Conservation (phyloP, 2,329 filamentous ascomycete genomes). For the Pseudocercospora pini-densiflorae region DNA sequence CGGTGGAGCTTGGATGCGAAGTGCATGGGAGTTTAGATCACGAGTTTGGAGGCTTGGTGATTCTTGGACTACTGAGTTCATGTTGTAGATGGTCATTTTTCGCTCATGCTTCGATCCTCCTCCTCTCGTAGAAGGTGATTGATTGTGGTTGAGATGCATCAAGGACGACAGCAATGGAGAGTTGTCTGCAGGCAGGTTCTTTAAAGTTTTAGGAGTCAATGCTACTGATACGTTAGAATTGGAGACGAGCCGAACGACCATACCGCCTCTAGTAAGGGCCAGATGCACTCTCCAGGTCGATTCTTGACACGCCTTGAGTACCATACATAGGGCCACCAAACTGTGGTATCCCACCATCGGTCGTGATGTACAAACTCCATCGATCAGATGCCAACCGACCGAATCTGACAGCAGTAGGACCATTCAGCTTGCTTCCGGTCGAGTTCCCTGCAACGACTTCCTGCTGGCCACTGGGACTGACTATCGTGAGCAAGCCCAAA, state of each 20-base stretch:
- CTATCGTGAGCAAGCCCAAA: constrained; percentile 1
- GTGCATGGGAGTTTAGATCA: too few relatives aligned
- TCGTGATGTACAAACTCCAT: constrained; percentile 13
- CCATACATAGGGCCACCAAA: background rate
- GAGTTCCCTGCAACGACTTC: constrained; percentile 8
- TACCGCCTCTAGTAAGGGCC: background rate
- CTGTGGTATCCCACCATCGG: constrained; percentile 1
- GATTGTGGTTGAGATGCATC: background rate
- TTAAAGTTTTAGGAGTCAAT: background rate
- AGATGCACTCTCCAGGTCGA: background rate
- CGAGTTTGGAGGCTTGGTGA: background rate
- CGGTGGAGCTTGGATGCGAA: background rate
- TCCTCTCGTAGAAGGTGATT: background rate
- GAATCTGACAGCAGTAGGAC: constrained; percentile 14
- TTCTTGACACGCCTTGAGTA: background rate
- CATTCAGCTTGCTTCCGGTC: constrained; percentile 9
- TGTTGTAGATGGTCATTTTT: background rate
- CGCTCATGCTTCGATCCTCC: background rate
- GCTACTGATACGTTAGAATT: background rate
- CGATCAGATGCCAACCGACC: constrained; percentile 13
- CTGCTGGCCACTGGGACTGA: background rate
- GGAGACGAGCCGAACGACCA: background rate
- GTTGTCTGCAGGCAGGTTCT: background rate
- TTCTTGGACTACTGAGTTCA: background rate
- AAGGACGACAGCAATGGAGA: background rate